Evolutionary conservation across 129 eudicot species (phyloP), one percentile per base, ranked within the genome.

Genomic region (Cynara cardunculus): DNA sequence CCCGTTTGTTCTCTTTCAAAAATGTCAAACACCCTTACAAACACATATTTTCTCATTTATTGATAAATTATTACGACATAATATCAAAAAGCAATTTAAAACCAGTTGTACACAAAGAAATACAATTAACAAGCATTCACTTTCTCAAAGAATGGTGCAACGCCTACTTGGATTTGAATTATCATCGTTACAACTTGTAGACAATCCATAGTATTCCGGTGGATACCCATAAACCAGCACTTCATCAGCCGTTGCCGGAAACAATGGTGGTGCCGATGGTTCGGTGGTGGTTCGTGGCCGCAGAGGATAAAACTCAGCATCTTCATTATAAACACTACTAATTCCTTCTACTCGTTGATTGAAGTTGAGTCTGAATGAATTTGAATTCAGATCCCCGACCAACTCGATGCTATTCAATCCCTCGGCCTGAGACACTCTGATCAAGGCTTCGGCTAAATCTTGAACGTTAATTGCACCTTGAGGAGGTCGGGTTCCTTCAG

Each of bases 321-420:
- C 78, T 31, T 4, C 78, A 26, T n/a, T 25, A 6, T 39, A 73
- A 13, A 44, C 77, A 12, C 34, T 73, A 39, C 24, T 24, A 46
- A 5, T 8, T 3, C 14, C 64, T 5, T 64, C 35, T 72, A 72
- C 5, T 3, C 14, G 25, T 59, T 74, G 78, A 46, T 46, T 46
- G 34, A 74, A 74, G 5, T 53, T 46, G 24, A 74, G 78, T 46
- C 67, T 74, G 66, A 74, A 74, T 46, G 78, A 74, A 74, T 46
- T 74, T 31, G 78, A 74, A 74, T 46, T 74, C 24, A 74, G 24
- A 74, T 74, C 78, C 9, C 78, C 78, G 5, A 74, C 78, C 39
- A 74, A 25, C 65, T 74, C 78, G 35, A 74, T 24, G 39, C 14
- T 74, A 27, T 46, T 74, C 46, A 74, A n/a, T 74, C 78, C 78